phyloP scores from a whole-genome alignment of 2,329 filamentous ascomycete genomes.

The Cercospora nicotianae region DNA sequence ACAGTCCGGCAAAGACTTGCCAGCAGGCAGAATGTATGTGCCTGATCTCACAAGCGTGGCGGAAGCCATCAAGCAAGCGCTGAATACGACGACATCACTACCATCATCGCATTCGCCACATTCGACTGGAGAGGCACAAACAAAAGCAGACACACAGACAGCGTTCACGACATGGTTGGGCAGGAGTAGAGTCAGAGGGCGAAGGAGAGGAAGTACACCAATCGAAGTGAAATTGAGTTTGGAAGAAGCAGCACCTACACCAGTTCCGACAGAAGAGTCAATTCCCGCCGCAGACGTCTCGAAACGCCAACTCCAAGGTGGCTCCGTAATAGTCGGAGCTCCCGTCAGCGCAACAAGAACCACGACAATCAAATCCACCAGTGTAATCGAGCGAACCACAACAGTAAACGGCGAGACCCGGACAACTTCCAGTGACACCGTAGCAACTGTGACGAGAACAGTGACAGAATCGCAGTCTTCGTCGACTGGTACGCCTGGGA shows the following conservation, averaged over 20 bases:
- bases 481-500: not conserved
- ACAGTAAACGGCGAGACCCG: not conserved
- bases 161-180: not conserved
- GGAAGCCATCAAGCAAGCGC: slow-evolving; percentile 15
- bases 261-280: not conserved
- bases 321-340: not conserved
- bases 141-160: not conserved
- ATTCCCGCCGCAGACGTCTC: not conserved
- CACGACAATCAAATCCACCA: slow-evolving; percentile 4
- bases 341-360: slow-evolving; percentile 4
- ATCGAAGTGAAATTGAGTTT: not conserved
- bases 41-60: slow-evolving; percentile 23
- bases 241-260: not conserved
- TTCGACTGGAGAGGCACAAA: not conserved
- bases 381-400: slow-evolving; percentile 7
- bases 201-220: not conserved
- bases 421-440: not conserved
- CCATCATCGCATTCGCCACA: slow-evolving; percentile 15
- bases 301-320: slow-evolving; percentile 5
- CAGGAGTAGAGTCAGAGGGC: not conserved
- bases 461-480: slow-evolving; percentile 10
- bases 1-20: not conserved
- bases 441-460: slow-evolving; percentile 11
- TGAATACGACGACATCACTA: slow-evolving; percentile 3
- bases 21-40: slow-evolving; percentile 23